Percentiles rank a stretch among this genome's conserved stretches.
Evolutionary conservation across 164 flowering plant genomes (phyloP).

Genomic region (Stephania cephalantha): DNA sequence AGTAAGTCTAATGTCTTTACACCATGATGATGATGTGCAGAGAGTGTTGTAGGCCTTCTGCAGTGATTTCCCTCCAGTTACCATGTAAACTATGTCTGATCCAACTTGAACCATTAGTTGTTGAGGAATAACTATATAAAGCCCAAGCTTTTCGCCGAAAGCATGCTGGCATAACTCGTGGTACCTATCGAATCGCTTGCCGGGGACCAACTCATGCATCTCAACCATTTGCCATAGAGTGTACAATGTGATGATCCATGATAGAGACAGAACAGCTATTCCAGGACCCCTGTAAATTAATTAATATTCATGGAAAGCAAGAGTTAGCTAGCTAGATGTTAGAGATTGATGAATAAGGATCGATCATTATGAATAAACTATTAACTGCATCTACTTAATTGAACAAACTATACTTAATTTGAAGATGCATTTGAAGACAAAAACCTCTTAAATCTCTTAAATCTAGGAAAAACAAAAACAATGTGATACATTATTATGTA

Average conservation of each 20-base stretch:
- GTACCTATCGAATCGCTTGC: conserved; percentile 48
- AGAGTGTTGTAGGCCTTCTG: conserved; percentile 38
- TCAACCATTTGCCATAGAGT: conserved; percentile 57
- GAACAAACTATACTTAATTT: too few species aligned
- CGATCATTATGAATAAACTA: too few species aligned
- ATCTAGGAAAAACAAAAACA: too few species aligned
- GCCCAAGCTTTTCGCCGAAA: conserved; percentile 47
- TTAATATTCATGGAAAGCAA: too few species aligned
- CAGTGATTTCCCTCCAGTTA: conserved; percentile 52
- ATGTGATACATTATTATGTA: too few species aligned
- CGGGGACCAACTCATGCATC: conserved; percentile 54
- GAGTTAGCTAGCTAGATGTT: too few species aligned
- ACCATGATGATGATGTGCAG: conserved; percentile 10
- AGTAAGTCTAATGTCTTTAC: conserved; percentile 34
- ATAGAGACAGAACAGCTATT: conserved; percentile 21
- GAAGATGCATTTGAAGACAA: too few species aligned
- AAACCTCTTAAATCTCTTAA: too few species aligned
- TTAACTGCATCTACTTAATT: too few species aligned
- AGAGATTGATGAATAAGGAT: too few species aligned
- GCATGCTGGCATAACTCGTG: conserved; percentile 53
- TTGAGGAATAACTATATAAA: conserved; percentile 43
- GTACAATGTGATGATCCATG: conserved; percentile 51
- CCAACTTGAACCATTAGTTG: conserved; percentile 51
- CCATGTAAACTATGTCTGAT: conserved; percentile 49
- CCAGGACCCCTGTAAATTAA: conserved; percentile 17